Conservation (phyloP, 225 moss, liverwort and hornwort genomes). For the Sphagnum tenellum region DNA sequence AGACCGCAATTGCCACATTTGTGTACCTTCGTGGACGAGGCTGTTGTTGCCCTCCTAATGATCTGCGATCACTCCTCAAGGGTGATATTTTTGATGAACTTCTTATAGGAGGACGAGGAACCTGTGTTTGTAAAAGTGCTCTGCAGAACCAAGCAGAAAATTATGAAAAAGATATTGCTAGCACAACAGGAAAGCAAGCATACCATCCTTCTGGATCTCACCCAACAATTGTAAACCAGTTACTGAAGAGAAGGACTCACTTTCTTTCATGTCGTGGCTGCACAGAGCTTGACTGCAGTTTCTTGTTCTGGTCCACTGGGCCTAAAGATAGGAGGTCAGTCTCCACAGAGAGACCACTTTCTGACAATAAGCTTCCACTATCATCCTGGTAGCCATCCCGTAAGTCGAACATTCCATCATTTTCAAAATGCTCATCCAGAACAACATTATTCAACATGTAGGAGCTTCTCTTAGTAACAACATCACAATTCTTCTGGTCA, state of each 20-base stretch:
- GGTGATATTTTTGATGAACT: conserved; percentile 18
- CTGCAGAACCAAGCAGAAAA: conserved; percentile 13
- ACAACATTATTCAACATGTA: conserved; percentile 54
- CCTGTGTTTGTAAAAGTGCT: conserved; percentile 40
- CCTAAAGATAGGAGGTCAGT: conserved; percentile 26
- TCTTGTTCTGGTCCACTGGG: conserved; percentile 32
- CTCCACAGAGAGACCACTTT: conserved; percentile 51
- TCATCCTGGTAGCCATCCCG: conserved; percentile 47
- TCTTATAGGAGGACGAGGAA: conserved; percentile 44
- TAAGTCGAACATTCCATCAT: conserved; percentile 54
- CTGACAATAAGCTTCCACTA: conserved; percentile 55
- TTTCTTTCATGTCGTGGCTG: conserved; percentile 29
- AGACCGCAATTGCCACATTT: conserved; percentile 25
- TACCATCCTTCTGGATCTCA: no score
- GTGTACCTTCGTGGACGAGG: conserved; percentile 32
- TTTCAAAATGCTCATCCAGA: conserved; percentile 60
- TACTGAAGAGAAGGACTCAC: conserved; percentile 10
- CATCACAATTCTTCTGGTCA: conserved; percentile 17
- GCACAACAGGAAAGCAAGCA: no score
- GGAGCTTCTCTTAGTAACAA: conserved; percentile 26
- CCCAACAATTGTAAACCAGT: no score
- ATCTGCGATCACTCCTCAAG: conserved; percentile 31
- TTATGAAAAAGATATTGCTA: neutral
- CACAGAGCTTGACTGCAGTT: conserved; percentile 17
- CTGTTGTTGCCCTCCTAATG: conserved; percentile 29